These are phyloP conservation scores for Chenopodium formosanum DNA, from an alignment of 148 eudicot genomes.

Conservation along the genomic window DNA sequence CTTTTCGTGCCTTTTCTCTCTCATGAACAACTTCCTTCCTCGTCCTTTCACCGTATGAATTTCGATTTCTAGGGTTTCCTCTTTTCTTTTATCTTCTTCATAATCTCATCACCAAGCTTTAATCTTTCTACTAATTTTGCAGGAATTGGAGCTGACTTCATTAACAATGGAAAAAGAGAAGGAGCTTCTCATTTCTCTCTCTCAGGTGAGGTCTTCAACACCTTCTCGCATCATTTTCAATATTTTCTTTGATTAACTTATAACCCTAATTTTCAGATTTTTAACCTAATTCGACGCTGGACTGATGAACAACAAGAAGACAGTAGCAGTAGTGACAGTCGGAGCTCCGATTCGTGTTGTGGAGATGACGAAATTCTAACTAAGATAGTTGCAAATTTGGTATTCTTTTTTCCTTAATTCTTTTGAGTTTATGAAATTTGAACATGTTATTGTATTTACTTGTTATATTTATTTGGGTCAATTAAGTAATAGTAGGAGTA, in stretches of 20 bases:
- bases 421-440: neutral
- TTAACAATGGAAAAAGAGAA: conserved; percentile 34
- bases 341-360: conserved; percentile 16
- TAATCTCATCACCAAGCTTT: neutral
- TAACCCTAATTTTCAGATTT: conserved; percentile 41
- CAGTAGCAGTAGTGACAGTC: conserved; percentile 26
- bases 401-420: conserved; percentile 15
- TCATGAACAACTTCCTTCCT: conserved; percentile 39
- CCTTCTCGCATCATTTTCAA: neutral
- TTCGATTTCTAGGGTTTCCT: conserved; percentile 12
- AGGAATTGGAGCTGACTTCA: conserved; percentile 25
- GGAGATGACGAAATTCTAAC: conserved; percentile 43
- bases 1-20: conserved; percentile 44
- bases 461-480: no score
- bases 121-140: conserved; percentile 2
- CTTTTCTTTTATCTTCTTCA: neutral
- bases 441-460: no score
- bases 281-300: conserved; percentile 54
- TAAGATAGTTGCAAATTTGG: conserved; percentile 48
- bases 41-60: conserved; percentile 32
- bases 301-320: conserved; percentile 33
- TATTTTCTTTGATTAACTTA: neutral
- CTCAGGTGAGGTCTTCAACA: conserved; percentile 36
- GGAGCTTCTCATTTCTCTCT: conserved; percentile 43
- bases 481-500: no score